phyloP scores from a whole-genome alignment of 768 basidiomycete genomes.

The Stropharia rugosoannulata region DNA sequence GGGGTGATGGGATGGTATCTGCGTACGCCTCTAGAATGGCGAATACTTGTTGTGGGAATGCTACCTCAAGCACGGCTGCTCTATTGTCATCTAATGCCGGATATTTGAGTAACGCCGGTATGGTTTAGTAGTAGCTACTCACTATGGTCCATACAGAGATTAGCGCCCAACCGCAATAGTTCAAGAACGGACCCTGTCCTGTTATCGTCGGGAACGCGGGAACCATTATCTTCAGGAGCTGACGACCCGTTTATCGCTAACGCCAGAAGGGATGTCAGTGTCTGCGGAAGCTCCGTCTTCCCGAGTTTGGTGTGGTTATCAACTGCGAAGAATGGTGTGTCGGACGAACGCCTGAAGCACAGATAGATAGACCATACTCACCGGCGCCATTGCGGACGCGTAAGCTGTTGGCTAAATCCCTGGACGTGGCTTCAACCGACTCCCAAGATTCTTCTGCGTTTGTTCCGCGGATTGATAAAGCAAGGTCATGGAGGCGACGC shows the following conservation, averaged over 20 bases:
- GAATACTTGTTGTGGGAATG: constrained; percentile 66
- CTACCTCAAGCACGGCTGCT: constrained; percentile 64
- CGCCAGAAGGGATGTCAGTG: constrained; percentile 59
- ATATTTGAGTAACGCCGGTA: background rate
- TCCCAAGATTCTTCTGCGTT: constrained; percentile 45
- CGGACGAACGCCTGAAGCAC: constrained; percentile 3
- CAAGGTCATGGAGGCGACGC: constrained; percentile 33
- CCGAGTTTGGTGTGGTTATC: constrained; percentile 75
- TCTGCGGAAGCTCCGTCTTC: constrained; percentile 59
- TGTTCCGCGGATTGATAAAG: constrained; percentile 23
- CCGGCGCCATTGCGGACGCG: constrained; percentile 55
- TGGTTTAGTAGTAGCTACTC: constrained; percentile 18
- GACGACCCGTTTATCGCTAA: constrained; percentile 49
- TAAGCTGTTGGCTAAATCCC: constrained; percentile 60
- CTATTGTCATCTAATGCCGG: constrained; percentile 67
- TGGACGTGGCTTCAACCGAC: constrained; percentile 49
- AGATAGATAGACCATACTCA: constrained; percentile 21
- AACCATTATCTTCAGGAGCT: constrained; percentile 38
- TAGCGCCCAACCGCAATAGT: constrained; percentile 76
- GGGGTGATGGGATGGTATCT: constrained; percentile 39
- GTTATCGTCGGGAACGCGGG: constrained; percentile 41
- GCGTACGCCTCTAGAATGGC: constrained; percentile 70
- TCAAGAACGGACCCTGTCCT: constrained; percentile 59
- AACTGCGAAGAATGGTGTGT: constrained; percentile 34
- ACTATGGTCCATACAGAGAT: constrained; percentile 86